Percentiles rank a stretch among this genome's conserved stretches.
Evolutionary conservation across 495 filamentous ascomycete genomes (phyloP).

Genomic region (Beverwykella pulmonaria): DNA sequence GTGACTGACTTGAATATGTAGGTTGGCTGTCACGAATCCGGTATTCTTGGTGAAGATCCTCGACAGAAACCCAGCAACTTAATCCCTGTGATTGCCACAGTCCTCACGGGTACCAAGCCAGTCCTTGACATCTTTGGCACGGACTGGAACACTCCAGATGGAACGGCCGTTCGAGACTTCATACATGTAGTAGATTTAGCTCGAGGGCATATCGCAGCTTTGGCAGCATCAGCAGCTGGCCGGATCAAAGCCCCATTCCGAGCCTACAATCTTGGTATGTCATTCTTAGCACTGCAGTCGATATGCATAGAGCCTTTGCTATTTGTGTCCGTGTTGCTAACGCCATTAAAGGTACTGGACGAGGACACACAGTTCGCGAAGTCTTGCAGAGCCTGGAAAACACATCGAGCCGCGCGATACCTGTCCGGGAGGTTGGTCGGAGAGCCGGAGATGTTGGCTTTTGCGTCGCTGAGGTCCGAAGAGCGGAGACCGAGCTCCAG

Average conservation of each 20-base stretch:
- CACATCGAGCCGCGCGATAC: conserved; percentile 35
- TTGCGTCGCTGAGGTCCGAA: conserved; percentile 42
- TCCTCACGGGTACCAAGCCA: conserved; percentile 58
- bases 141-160: conserved; percentile 60
- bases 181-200: conserved; percentile 69
- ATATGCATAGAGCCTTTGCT: neutral
- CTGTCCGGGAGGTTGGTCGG: conserved; percentile 36
- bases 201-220: conserved; percentile 64
- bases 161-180: conserved; percentile 57
- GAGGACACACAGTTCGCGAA: conserved; percentile 44
- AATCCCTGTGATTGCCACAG: conserved; percentile 63
- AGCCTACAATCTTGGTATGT: conserved; percentile 44
- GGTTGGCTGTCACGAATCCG: conserved; percentile 65
- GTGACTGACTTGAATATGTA: conserved; percentile 15
- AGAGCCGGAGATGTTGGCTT: conserved; percentile 45
- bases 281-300: neutral
- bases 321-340: conserved; percentile 17
- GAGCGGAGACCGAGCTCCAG: conserved; percentile 41
- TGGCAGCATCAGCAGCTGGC: conserved; percentile 36
- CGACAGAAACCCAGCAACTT: conserved; percentile 64
- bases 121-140: conserved; percentile 63
- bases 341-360: conserved; percentile 38
- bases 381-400: conserved; percentile 41
- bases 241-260: conserved; percentile 38
- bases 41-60: conserved; percentile 68